phyloP scores from a whole-genome alignment of 768 basidiomycete genomes.

The Boletellus ananiceps region DNA sequence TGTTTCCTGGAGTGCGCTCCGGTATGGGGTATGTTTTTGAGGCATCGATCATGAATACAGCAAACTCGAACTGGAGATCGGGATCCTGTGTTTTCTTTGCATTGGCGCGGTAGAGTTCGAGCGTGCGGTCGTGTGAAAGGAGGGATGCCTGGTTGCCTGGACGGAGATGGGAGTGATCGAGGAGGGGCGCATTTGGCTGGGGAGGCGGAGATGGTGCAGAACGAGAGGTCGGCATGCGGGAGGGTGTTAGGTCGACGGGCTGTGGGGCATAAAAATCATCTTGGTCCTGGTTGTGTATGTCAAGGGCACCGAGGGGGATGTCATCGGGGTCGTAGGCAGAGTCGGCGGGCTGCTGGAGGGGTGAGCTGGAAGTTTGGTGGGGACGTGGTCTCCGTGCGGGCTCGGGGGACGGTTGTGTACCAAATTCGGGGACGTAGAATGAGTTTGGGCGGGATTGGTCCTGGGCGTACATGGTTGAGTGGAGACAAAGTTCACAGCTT shows the following conservation, averaged over 20 bases:
- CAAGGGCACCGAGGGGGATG: slow-evolving; percentile 30
- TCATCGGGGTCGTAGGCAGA: slow-evolving; percentile 38
- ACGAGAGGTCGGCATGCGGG: slow-evolving; percentile 39
- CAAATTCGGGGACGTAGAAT: slow-evolving; percentile 30
- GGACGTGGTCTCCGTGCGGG: slow-evolving; percentile 3
- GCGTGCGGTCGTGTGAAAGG: slow-evolving; percentile 91
- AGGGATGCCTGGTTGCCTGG: slow-evolving; percentile 92
- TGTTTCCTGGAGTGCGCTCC: slow-evolving; percentile 60
- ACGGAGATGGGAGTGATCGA: slow-evolving; percentile 88
- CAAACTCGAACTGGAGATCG: slow-evolving; percentile 96
- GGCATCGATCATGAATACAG: slow-evolving; percentile 98
- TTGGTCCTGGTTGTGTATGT: slow-evolving; percentile 31
- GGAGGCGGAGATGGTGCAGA: slow-evolving; percentile 65
- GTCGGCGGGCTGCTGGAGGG: slow-evolving; percentile 29
- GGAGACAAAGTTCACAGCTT: slow-evolving; percentile 18
- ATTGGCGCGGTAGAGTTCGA: slow-evolving; percentile 95
- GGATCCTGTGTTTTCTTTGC: slow-evolving; percentile 99
- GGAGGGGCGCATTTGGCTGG: slow-evolving; percentile 50
- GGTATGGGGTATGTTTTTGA: slow-evolving; percentile 86
- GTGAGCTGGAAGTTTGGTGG: slow-evolving; percentile 18
- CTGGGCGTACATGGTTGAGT: slow-evolving; percentile 29
- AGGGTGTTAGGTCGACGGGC: slow-evolving; percentile 23
- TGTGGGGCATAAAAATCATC: slow-evolving; percentile 39
- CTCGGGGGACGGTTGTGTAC: neutral
- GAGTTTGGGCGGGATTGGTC: slow-evolving; percentile 34